Base-by-base conservation (phyloP, 2,329 filamentous ascomycete species). In the Exophiala calicioides region DNA sequence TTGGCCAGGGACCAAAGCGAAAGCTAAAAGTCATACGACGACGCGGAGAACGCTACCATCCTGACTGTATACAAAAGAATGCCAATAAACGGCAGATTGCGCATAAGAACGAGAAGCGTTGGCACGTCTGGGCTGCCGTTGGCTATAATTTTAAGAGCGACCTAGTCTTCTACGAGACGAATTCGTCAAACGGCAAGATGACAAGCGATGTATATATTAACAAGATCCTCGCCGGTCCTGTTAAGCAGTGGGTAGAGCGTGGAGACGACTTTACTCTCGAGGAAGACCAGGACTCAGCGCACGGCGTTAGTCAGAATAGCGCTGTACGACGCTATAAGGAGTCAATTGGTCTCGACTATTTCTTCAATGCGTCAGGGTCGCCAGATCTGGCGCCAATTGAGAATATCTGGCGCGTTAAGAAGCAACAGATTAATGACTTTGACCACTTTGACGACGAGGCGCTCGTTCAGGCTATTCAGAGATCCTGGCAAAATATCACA, bases 101-200 rank as follows among this genome's bases (percentile, higher is more conserved):
- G 12, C 7, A 33, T 16, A 33, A 33, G 30, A 33, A 33, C 30
- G 30, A 33, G 7, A 33, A 33, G 7, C 30, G 12, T 18, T 33
- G 30, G 30, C 5, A 33, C 7, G 19, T 33, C 3, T 33, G 30
- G 30, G 30, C 30, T 3, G 30, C 12, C 3, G 30, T 33, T 33
- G 12, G 12, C 30, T 33, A 33, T 7, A 33, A 33, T 33, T 33
- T 33, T 12, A 33, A 33, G 30, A 16, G 15, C 5, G 19, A 18
- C 16, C 19, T 33, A 18, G 10, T 33, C 30, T 33, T 33, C 12
- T 33, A 33, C 30, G 30, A 33, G 30, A 33, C 30, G 3, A 3
- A 16, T 33, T 33, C 30, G 30, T 33, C 30, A 33, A 33, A 33
- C 30, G 30, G 30, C 12, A 33, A 33, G 30, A 33, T 33, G 30